A percentile compares a stretch with the other conserved stretches of the same genome.
These are phyloP conservation scores for Entophlyctis helioformis DNA, from an alignment of 192 early-diverging fungal species.

Conservation along the genomic window DNA sequence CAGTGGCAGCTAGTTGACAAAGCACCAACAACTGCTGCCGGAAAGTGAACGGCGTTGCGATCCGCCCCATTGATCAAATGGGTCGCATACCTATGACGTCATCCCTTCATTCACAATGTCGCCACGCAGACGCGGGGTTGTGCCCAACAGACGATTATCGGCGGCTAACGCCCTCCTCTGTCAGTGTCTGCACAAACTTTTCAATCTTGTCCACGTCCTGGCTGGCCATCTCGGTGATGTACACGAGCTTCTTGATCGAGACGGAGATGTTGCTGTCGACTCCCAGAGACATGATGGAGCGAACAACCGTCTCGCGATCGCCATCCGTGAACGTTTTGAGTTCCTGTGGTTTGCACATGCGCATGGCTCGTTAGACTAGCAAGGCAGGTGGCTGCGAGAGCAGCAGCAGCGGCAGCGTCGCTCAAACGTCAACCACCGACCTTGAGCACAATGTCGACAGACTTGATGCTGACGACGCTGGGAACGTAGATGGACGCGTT, in stretches of 20 bases:
- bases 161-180: slow-evolving; percentile 14
- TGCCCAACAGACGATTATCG: too few species aligned
- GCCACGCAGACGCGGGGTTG: too few species aligned
- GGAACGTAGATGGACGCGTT: slow-evolving; percentile 74
- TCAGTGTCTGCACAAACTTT: slow-evolving; percentile 45
- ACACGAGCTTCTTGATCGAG: slow-evolving; percentile 85
- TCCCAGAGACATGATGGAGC: slow-evolving; percentile 34
- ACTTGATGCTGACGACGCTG: slow-evolving; percentile 54
- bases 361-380: not conserved
- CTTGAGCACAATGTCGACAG: slow-evolving; percentile 61
- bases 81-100: too few species aligned
- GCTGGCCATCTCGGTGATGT: slow-evolving; percentile 81
- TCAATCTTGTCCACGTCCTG: slow-evolving; percentile 73
- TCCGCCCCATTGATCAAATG: too few species aligned
- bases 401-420: not conserved
- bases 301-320: slow-evolving; percentile 47
- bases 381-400: too few species aligned
- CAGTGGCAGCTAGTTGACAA: too few species aligned
- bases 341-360: slow-evolving; percentile 9
- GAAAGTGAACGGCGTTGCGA: too few species aligned
- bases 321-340: slow-evolving; percentile 57
- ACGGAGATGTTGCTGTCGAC: slow-evolving; percentile 54
- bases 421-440: slow-evolving; percentile 6
- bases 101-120: too few species aligned
- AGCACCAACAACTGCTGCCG: too few species aligned